Evolutionary conservation across 305 asterid genomes (phyloP), one percentile per base, ranked within the genome.

Genomic region (Withania somnifera): DNA sequence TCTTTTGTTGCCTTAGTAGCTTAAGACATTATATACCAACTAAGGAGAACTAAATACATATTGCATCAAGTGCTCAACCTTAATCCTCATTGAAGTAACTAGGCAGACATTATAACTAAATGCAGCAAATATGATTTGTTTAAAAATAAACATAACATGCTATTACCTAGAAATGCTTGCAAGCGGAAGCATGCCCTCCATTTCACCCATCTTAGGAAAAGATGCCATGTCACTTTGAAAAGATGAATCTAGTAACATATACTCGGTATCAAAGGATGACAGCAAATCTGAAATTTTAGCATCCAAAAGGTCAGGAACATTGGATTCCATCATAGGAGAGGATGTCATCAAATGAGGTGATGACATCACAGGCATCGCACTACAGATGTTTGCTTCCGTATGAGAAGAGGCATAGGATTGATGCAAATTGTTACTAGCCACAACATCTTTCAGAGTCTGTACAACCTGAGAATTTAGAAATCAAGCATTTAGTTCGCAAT

Each of bases 401-500:
- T 26, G 26, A 58, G 30, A 47, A 64, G 88, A 36, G 66, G 61
- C 79, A 57, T 80, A 11, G 78, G 86, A 26, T 4, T 84, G 68
- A 47, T 73, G n/a, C n/a, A n/a, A n/a, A n/a, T 57, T 54, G 26
- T 38, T 40, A 67, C 26, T 82, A 47, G 51, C 83, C 34, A 61
- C 82, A 76, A 54, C 57, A 47, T 75, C 19, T 61, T 53, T 84
- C 69, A 71, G 50, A 20, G 34, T 76, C 76, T 76, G 77, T 22
- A 57, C 63, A 58, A 77, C 85, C 95, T 89, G 86, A 80, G 66
- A 50, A 83, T 51, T 64, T 28, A 82, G 60, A 80, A 58, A 68
- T 19, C 22, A 53, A 79, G 20, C 38, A 22, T 71, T n/a, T 77
- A 45, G 20, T 47, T 76, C 8, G 26, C 50, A 56, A 40, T 42